Evolutionary conservation across 1,284 basidiomycete species (phyloP).

Genomic region (Cutaneotrichosporon spelunceum): DNA sequence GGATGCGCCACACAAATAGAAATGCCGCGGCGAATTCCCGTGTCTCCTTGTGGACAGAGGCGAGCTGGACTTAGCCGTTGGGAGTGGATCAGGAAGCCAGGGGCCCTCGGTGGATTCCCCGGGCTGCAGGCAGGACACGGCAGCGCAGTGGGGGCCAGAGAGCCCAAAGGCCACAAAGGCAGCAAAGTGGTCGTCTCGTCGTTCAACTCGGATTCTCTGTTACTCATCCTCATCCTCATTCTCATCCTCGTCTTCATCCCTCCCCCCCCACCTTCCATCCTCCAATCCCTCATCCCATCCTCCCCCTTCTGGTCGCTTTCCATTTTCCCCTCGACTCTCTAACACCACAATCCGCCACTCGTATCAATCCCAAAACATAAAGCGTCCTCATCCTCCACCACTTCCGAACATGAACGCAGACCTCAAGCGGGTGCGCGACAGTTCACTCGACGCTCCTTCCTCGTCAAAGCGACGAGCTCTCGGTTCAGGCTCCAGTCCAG

Average conservation of each 20-base stretch:
- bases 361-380: conserved; percentile 1
- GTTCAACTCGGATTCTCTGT: neutral
- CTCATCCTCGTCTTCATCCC: neutral
- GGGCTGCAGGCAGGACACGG: too few species aligned
- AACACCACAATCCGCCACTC: neutral
- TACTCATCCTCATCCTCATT: neutral
- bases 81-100: neutral
- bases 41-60: neutral
- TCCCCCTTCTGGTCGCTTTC: too few species aligned
- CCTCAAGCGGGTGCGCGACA: conserved; percentile 48
- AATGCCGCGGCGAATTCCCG: conserved; percentile 10
- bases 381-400: neutral
- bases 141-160: neutral
- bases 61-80: neutral
- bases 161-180: neutral
- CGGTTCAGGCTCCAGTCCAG: conserved; percentile 13
- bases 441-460: conserved; percentile 34
- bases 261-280: neutral
- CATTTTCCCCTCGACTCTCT: neutral
- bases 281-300: neutral
- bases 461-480: conserved; percentile 39
- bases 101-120: neutral
- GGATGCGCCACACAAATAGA: neutral
- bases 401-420: conserved; percentile 45
- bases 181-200: neutral